Evolutionary conservation across 1,284 basidiomycete species (phyloP).

Genomic region (Cryptococcus deneoformans): DNA sequence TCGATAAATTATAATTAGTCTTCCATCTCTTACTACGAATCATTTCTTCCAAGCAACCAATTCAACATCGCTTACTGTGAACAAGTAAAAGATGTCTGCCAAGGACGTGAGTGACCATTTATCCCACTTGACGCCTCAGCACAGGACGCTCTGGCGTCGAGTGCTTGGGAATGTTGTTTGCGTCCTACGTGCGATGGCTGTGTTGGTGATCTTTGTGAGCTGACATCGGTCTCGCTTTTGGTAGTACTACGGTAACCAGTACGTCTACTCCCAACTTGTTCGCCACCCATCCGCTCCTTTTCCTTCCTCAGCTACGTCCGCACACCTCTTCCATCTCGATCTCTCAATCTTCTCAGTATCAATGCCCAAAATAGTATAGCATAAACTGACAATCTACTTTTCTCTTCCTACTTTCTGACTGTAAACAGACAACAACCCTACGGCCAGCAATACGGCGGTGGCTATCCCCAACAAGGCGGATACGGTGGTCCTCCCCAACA

Average conservation of each 20-base stretch:
- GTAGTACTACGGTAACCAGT: constrained; percentile 36
- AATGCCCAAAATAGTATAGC: too few species aligned
- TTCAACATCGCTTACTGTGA: not conserved
- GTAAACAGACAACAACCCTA: constrained; percentile 22
- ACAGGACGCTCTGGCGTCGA: not conserved
- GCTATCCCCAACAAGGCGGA: constrained; percentile 20
- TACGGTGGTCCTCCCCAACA: constrained; percentile 6
- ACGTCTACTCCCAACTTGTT: constrained; percentile 2
- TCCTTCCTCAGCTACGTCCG: not conserved
- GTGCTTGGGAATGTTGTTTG: not conserved
- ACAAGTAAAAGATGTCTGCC: constrained; percentile 30
- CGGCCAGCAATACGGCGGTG: constrained; percentile 20
- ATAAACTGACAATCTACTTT: not conserved
- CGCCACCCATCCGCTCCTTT: not conserved
- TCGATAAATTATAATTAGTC: not conserved
- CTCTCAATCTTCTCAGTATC: not conserved
- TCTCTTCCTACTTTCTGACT: not conserved
- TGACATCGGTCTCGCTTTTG: not conserved
- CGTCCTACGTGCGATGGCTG: not conserved
- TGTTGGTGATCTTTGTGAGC: not conserved
- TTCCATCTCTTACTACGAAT: not conserved
- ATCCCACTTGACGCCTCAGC: not conserved
- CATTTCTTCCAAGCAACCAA: not conserved
- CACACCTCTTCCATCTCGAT: not conserved
- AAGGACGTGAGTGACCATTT: constrained; percentile 35